Conservation (phyloP, 352 stramenopile species). For the Phytophthora megakarya region DNA sequence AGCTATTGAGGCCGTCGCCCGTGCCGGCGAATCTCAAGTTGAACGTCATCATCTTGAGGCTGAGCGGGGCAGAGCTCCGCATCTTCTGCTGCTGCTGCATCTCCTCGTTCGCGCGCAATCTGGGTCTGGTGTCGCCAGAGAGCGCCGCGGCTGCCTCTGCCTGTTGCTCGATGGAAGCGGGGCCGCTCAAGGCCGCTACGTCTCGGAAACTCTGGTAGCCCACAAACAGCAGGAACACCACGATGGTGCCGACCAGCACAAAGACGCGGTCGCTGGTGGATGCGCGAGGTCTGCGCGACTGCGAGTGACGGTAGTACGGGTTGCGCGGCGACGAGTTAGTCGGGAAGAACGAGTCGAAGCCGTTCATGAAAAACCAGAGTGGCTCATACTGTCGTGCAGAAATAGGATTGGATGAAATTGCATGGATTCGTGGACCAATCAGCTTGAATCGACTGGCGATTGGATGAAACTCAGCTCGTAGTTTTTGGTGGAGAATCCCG, state of each 20-base stretch:
- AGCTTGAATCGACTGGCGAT: neutral
- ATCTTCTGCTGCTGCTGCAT: conserved; percentile 16
- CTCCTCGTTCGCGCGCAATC: conserved; percentile 43
- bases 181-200: conserved; percentile 6
- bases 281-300: conserved; percentile 29
- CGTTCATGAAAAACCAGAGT: conserved; percentile 45
- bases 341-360: conserved; percentile 74
- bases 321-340: conserved; percentile 64
- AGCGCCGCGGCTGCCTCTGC: conserved; percentile 37
- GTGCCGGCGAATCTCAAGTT: conserved; percentile 76
- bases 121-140: conserved; percentile 35
- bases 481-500: conserved; percentile 24
- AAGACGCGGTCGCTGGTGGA: conserved; percentile 63
- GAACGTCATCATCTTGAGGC: conserved; percentile 85
- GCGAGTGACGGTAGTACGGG: conserved; percentile 81
- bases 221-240: conserved; percentile 73
- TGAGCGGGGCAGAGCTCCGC: conserved; percentile 49
- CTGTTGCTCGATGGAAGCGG: conserved; percentile 41
- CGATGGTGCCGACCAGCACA: conserved; percentile 64
- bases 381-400: conserved; percentile 11
- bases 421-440: conserved; percentile 7
- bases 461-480: conserved; percentile 14
- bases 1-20: conserved; percentile 69
- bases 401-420: conserved; percentile 22
- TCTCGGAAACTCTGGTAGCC: conserved; percentile 47